Evolutionary conservation across 139 green algal species (phyloP).

Genomic region (Chlorella sp.): DNA sequence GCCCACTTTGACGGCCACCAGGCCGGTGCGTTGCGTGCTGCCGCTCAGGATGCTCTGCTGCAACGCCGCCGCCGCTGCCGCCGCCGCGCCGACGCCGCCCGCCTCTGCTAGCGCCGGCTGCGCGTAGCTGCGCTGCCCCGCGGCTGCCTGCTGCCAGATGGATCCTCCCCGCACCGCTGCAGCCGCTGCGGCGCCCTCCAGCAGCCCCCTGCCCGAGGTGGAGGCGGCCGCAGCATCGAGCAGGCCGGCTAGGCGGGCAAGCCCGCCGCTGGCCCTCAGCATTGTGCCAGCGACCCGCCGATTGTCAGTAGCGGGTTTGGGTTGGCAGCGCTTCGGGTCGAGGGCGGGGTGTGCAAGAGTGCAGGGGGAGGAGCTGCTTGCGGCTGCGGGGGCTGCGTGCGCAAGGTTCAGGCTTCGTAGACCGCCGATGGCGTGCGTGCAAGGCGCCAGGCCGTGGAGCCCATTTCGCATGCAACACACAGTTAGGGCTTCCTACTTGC

Average conservation of each 20-base stretch:
- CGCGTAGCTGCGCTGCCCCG: constrained; percentile 13
- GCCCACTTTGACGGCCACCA: constrained; percentile 93
- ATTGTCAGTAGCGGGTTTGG: not conserved
- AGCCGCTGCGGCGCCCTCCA: constrained; percentile 4
- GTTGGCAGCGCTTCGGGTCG: not conserved
- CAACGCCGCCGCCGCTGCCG: constrained; percentile 8
- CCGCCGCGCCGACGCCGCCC: not conserved
- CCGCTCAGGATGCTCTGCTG: constrained; percentile 30
- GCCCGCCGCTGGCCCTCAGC: not conserved
- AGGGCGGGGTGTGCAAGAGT: too few species aligned
- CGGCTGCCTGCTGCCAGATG: constrained; percentile 5
- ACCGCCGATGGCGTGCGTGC: too few species aligned
- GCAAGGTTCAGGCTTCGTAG: too few species aligned
- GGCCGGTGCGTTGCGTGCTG: constrained; percentile 69
- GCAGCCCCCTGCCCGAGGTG: not conserved
- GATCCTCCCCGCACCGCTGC: not conserved
- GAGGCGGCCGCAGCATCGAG: not conserved
- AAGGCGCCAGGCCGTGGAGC: too few species aligned
- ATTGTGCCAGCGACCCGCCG: not conserved
- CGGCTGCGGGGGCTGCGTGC: too few species aligned
- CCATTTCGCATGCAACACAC: too few species aligned
- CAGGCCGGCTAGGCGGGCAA: not conserved
- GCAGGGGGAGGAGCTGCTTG: too few species aligned
- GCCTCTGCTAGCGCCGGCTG: not conserved
- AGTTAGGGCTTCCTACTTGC: too few species aligned